These are phyloP conservation scores for Phaffomyces thermotolerans DNA, from an alignment of 805 yeast species.

Conservation along the genomic window DNA sequence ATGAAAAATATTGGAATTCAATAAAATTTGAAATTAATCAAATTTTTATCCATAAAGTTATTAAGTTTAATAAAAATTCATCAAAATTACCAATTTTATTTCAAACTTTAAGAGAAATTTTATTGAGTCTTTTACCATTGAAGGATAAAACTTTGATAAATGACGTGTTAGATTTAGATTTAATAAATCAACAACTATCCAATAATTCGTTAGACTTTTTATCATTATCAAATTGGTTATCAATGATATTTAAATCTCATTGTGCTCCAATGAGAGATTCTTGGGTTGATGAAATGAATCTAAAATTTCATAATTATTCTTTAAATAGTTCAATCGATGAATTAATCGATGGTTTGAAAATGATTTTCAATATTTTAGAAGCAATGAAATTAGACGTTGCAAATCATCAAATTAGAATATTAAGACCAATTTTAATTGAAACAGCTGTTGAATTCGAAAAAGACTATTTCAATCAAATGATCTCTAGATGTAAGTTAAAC, in stretches of 20 bases:
- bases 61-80: slow-evolving; percentile 11
- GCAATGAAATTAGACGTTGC: slow-evolving; percentile 95
- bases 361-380: slow-evolving; percentile 76
- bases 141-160: slow-evolving; percentile 62
- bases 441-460: slow-evolving; percentile 86
- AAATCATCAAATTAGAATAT: slow-evolving; percentile 82
- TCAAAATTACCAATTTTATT: slow-evolving; percentile 56
- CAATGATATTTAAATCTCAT: slow-evolving; percentile 72
- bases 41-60: slow-evolving; percentile 21
- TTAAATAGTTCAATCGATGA: slow-evolving; percentile 26
- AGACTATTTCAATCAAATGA: slow-evolving; percentile 73
- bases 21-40: slow-evolving; percentile 60
- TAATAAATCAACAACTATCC: slow-evolving; percentile 66
- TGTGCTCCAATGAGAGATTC: slow-evolving; percentile 95
- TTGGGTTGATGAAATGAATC: slow-evolving; percentile 80
- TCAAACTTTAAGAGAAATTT: slow-evolving; percentile 68
- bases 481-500: slow-evolving; percentile 30
- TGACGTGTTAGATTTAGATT: slow-evolving; percentile 69
- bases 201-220: slow-evolving; percentile 69
- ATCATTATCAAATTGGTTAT: slow-evolving; percentile 65
- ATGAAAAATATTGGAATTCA: slow-evolving; percentile 80
- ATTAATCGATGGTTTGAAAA: slow-evolving; percentile 69
- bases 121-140: slow-evolving; percentile 67
- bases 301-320: slow-evolving; percentile 32
- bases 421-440: slow-evolving; percentile 77